A percentile compares a stretch with the other conserved stretches of the same genome.
phyloP scores from a whole-genome alignment of 345 rosid species.

The Litchi chinensis region DNA sequence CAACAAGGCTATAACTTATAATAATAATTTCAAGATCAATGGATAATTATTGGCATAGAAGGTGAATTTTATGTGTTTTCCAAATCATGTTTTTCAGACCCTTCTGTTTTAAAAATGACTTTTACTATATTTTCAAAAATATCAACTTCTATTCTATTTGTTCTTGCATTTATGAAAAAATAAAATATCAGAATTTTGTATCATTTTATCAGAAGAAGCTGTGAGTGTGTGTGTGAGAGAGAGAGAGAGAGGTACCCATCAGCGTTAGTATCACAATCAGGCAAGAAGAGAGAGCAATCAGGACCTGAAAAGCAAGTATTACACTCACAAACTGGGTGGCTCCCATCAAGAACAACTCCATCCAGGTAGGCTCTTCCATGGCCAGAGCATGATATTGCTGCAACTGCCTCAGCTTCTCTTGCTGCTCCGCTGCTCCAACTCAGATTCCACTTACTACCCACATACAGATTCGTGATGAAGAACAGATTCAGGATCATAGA shows the following conservation, averaged over 20 bases:
- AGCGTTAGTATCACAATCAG: constrained; percentile 49
- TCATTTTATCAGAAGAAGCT: neutral
- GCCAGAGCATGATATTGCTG: constrained; percentile 62
- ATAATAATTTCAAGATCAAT: no score
- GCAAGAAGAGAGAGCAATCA: constrained; percentile 51
- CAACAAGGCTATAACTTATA: no score
- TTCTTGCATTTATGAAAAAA: neutral
- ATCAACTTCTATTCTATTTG: no score
- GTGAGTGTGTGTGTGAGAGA: no score
- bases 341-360: constrained; percentile 38
- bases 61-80: no score
- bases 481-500: constrained; percentile 44
- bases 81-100: no score
- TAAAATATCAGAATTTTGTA: no score
- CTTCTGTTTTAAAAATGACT: no score
- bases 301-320: constrained; percentile 54
- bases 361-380: constrained; percentile 78
- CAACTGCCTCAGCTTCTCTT: constrained; percentile 61
- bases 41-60: no score
- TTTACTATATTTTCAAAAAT: no score
- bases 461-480: constrained; percentile 23
- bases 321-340: constrained; percentile 63
- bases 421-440: constrained; percentile 68
- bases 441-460: constrained; percentile 24
- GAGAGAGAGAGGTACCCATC: constrained; percentile 36